A percentile compares a stretch with the other conserved stretches of the same genome.
These are phyloP conservation scores for Barbarea vulgaris DNA, from an alignment of 345 rosid species.

Conservation along the genomic window DNA sequence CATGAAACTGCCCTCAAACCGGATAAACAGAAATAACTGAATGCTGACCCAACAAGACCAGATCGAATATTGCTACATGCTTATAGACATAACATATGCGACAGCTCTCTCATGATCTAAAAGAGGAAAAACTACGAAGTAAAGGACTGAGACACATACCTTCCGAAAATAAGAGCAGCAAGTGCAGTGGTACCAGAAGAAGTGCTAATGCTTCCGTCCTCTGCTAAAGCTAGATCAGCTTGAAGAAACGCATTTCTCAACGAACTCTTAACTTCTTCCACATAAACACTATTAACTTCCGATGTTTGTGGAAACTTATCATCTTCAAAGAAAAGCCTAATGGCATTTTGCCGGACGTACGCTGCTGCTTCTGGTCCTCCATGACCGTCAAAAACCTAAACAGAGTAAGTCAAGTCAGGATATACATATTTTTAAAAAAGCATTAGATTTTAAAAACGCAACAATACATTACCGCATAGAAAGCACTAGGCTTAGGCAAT, in stretches of 20 bases:
- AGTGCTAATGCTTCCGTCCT: constrained; percentile 64
- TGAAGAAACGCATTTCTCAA: constrained; percentile 63
- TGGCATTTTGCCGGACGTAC: constrained; percentile 65
- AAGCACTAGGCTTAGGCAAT: constrained; percentile 69
- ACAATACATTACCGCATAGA: constrained; percentile 59
- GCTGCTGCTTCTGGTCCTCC: constrained; percentile 91
- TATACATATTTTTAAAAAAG: background rate
- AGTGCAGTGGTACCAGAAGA: constrained; percentile 87
- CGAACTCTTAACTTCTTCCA: constrained; percentile 61
- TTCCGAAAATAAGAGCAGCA: constrained; percentile 56
- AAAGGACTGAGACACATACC: constrained; percentile 2
- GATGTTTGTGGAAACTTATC: constrained; percentile 56
- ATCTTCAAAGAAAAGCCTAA: constrained; percentile 70
- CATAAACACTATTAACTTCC: constrained; percentile 53
- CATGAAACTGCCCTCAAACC: background rate
- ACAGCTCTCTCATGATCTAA: background rate
- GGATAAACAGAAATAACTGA: background rate
- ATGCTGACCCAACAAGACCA: background rate
- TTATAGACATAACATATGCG: background rate
- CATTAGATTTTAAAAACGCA: background rate
- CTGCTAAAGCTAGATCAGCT: constrained; percentile 76
- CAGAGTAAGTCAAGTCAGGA: constrained; percentile 14
- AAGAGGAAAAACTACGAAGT: background rate
- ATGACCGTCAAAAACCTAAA: constrained; percentile 81
- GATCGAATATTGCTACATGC: background rate